phyloP scores from a whole-genome alignment of 495 filamentous ascomycete species.

The Chlorociboria aeruginascens region DNA sequence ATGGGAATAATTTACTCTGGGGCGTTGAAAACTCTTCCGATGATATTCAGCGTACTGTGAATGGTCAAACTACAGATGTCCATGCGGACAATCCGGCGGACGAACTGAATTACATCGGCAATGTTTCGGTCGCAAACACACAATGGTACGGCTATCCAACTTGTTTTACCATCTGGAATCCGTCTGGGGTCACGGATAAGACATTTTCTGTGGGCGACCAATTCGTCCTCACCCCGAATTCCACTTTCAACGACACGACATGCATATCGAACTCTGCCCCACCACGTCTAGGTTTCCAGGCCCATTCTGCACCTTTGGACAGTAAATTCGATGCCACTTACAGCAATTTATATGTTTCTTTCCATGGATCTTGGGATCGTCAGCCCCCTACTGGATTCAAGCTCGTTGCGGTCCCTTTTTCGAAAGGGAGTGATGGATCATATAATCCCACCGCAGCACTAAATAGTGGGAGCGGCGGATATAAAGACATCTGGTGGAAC shows the following conservation, averaged over 20 bases:
- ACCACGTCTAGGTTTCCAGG: conserved; percentile 40
- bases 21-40: conserved; percentile 63
- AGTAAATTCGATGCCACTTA: conserved; percentile 35
- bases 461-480: conserved; percentile 29
- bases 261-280: conserved; percentile 28
- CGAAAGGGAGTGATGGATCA: conserved; percentile 18
- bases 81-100: conserved; percentile 60
- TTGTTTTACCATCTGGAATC: conserved; percentile 54
- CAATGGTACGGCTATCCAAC: conserved; percentile 48
- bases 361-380: conserved; percentile 48
- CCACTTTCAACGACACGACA: conserved; percentile 30
- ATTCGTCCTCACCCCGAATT: conserved; percentile 31
- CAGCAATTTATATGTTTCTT: conserved; percentile 32
- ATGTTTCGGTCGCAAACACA: conserved; percentile 32
- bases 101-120: conserved; percentile 58
- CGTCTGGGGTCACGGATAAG: conserved; percentile 30
- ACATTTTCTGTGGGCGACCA: conserved; percentile 34
- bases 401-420: conserved; percentile 26
- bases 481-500: conserved; percentile 38
- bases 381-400: conserved; percentile 42
- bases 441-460: conserved; percentile 25
- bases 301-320: conserved; percentile 48
- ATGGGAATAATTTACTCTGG: conserved; percentile 33
- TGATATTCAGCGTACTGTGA: conserved; percentile 36
- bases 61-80: conserved; percentile 30